Evolutionary conservation across 2,329 filamentous ascomycete species (phyloP).

Genomic region (Nothopassalora personata): DNA sequence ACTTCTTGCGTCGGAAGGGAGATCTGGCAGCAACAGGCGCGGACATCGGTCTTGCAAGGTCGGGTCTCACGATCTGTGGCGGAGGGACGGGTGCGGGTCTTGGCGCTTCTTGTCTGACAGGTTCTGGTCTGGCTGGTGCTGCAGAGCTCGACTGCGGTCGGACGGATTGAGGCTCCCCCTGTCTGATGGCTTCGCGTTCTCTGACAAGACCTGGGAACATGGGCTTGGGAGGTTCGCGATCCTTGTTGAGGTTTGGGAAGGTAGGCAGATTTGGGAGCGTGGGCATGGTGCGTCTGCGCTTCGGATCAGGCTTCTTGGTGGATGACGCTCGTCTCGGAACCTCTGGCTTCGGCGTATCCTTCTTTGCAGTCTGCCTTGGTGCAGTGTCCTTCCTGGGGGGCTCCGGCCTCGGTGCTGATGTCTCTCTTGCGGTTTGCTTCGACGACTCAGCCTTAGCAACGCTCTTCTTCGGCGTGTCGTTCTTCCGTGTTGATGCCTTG

Average conservation of each 20-base stretch:
- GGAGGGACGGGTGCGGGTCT: neutral
- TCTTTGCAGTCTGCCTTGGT: neutral
- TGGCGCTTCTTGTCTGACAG: neutral
- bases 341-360: neutral
- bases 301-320: conserved; percentile 13
- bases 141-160: neutral
- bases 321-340: neutral
- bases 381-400: neutral
- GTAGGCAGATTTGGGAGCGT: neutral
- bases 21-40: neutral
- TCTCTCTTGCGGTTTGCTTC: neutral
- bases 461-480: neutral
- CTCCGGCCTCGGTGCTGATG: neutral
- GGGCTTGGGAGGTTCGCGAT: neutral
- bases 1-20: neutral
- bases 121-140: neutral
- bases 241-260: neutral
- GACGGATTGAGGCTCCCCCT: neutral
- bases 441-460: neutral
- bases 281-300: conserved; percentile 9
- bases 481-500: neutral
- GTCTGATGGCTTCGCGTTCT: neutral
- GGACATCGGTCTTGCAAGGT: neutral
- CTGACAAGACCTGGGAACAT: conserved; percentile 1
- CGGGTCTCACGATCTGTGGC: no score